A percentile compares a stretch with the other conserved stretches of the same genome.
These are phyloP conservation scores for Cadophora malorum DNA, from an alignment of 2,329 filamentous ascomycete genomes.

Conservation along the genomic window DNA sequence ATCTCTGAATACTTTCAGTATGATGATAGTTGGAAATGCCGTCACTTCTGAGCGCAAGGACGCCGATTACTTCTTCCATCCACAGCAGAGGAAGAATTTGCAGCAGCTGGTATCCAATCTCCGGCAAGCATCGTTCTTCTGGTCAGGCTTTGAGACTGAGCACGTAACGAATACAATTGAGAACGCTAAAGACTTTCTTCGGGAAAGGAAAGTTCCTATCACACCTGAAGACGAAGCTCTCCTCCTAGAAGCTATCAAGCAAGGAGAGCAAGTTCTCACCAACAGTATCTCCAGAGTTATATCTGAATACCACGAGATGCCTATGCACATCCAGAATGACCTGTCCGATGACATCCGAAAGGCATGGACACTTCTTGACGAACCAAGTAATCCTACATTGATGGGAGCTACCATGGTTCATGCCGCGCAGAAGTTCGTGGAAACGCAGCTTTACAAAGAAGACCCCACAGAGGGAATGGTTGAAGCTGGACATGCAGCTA, in stretches of 20 bases:
- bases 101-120: slow-evolving; percentile 77
- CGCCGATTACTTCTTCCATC: slow-evolving; percentile 88
- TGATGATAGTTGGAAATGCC: slow-evolving; percentile 84
- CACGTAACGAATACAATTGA: slow-evolving; percentile 71
- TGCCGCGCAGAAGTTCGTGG: slow-evolving; percentile 59
- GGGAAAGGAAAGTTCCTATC: slow-evolving; percentile 64
- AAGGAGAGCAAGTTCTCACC: slow-evolving; percentile 63
- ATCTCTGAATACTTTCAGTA: slow-evolving; percentile 82
- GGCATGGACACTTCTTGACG: slow-evolving; percentile 71
- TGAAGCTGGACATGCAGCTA: slow-evolving; percentile 38
- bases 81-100: slow-evolving; percentile 70
- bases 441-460: slow-evolving; percentile 44
- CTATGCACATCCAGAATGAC: slow-evolving; percentile 66
- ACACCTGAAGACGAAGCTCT: slow-evolving; percentile 64
- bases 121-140: slow-evolving; percentile 84
- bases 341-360: slow-evolving; percentile 67
- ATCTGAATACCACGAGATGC: slow-evolving; percentile 77
- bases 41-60: slow-evolving; percentile 87
- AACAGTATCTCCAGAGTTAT: slow-evolving; percentile 72
- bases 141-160: slow-evolving; percentile 71
- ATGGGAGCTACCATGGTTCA: slow-evolving; percentile 61
- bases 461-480: slow-evolving; percentile 34
- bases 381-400: slow-evolving; percentile 54
- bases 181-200: slow-evolving; percentile 71
- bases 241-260: slow-evolving; percentile 68